Base-by-base conservation (phyloP, 2,329 filamentous ascomycete species). In the Epichloe gansuensis region DNA sequence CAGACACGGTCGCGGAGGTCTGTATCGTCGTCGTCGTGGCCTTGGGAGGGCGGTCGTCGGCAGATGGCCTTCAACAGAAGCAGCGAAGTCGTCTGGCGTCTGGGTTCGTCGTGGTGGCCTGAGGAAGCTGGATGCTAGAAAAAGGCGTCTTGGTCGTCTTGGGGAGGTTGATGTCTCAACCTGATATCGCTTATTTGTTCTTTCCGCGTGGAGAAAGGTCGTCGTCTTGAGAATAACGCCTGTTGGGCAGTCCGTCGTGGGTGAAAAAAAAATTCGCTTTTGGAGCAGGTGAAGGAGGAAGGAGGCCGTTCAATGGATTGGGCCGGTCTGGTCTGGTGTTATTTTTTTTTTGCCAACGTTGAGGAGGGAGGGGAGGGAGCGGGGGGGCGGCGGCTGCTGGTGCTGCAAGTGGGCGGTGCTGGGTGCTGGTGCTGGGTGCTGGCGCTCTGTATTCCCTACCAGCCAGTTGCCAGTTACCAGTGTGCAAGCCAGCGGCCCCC, bases 1-100 rank as follows among this genome's bases (percentile, higher is more conserved):
- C 46, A 53, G 53, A 53, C 48, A 38, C 44, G 43, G 48, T 43
- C 49, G 55, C 42, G 35, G 35, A 45, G 7, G 48, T 58, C 57
- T 55, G 55, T 55, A 38, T 63, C 60, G 61, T 66, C 64, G 64
- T 64, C 59, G 60, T 61, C 53, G 62, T 56, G 64, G 62, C 61
- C 63, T 59, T 57, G 57, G 57, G 57, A 58, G 61, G 63, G 61
- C 61, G 54, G 59, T 62, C 63, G 63, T 49, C 38, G 54, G 55
- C 39, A 41, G 53, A 54, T 54, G 53, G 54, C 53, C 54, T 55
- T 56, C 55, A 54, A 54, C 52, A 49, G 13, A 51, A 45, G 46
- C 42, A 49, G 41, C 38, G 50, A 47, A 43, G 53, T 49, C 46
- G 49, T 15, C 21, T 21, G 17, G 17, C 17, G 48, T 47, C 12